phyloP scores from a whole-genome alignment of 2,329 filamentous ascomycete genomes.

The Geosmithia putterillii region DNA sequence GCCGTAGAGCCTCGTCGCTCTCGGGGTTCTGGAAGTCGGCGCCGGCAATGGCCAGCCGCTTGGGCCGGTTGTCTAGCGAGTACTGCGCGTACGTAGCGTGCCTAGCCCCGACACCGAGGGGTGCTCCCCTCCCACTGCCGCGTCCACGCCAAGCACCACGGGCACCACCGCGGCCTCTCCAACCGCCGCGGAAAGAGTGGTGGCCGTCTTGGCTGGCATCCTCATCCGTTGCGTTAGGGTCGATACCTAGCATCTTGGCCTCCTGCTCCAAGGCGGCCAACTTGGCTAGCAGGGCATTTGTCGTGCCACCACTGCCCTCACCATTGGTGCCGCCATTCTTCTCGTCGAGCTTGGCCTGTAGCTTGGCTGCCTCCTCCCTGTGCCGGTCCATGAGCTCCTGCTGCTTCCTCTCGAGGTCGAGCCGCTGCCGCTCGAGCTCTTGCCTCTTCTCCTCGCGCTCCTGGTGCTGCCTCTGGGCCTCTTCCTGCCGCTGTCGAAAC shows the following conservation, averaged over 20 bases:
- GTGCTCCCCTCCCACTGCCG: slow-evolving; percentile 21
- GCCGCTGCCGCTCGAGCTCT: slow-evolving; percentile 48
- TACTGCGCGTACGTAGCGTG: slow-evolving; percentile 48
- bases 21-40: slow-evolving; percentile 49
- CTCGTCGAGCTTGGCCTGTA: slow-evolving; percentile 39
- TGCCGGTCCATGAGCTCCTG: slow-evolving; percentile 50
- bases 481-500: slow-evolving; percentile 55
- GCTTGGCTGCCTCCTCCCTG: slow-evolving; percentile 52
- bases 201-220: not conserved
- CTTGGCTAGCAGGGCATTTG: slow-evolving; percentile 56
- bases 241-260: slow-evolving; percentile 56
- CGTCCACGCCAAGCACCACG: slow-evolving; percentile 22
- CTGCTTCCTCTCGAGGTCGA: slow-evolving; percentile 53
- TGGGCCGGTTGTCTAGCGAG: slow-evolving; percentile 66
- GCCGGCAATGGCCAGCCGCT: slow-evolving; percentile 50
- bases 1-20: slow-evolving; percentile 57
- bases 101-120: slow-evolving; percentile 30
- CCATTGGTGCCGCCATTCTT: slow-evolving; percentile 13
- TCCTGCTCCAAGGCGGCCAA: slow-evolving; percentile 63
- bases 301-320: slow-evolving; percentile 22
- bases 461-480: slow-evolving; percentile 57
- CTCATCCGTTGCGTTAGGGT: slow-evolving; percentile 35
- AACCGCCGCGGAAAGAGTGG: slow-evolving; percentile 3
- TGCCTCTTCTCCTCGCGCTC: slow-evolving; percentile 51
- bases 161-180: slow-evolving; percentile 19